Percentiles rank a stretch among this genome's conserved stretches.
These are phyloP conservation scores for Cucumis hystrix DNA, from an alignment of 306 rosid species.

Conservation along the genomic window DNA sequence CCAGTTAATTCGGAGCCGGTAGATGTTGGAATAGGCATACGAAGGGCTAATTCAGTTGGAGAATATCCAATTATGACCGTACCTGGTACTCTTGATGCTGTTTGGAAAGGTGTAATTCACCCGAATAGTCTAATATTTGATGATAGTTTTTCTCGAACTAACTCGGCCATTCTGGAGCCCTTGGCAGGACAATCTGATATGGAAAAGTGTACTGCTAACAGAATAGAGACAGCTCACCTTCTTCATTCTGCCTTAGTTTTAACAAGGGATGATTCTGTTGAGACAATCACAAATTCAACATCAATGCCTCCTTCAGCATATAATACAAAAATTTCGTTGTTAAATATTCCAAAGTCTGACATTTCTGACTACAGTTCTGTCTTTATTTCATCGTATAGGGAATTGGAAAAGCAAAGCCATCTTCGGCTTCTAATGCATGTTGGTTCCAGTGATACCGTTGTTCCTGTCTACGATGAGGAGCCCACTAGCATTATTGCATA, in stretches of 20 bases:
- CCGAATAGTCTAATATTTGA: slow-evolving; percentile 24
- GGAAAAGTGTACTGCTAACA: background rate
- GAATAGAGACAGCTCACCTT: background rate
- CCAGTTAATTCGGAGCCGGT: slow-evolving; percentile 20
- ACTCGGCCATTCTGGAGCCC: slow-evolving; percentile 9
- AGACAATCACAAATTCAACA: background rate
- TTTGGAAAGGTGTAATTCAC: slow-evolving; percentile 63
- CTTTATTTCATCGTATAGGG: slow-evolving; percentile 52
- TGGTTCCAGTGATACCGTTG: slow-evolving; percentile 58
- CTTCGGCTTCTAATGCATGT: slow-evolving; percentile 66
- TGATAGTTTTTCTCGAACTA: slow-evolving; percentile 30
- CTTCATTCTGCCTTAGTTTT: slow-evolving; percentile 4
- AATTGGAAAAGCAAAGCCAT: slow-evolving; percentile 61
- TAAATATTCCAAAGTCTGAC: slow-evolving; percentile 47
- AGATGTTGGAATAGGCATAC: slow-evolving; percentile 25
- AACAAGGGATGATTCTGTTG: background rate
- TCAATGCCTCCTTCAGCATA: background rate
- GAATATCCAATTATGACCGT: slow-evolving; percentile 36
- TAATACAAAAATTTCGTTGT: slow-evolving; percentile 9
- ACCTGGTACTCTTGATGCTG: slow-evolving; percentile 83
- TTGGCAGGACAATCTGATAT: slow-evolving; percentile 30
- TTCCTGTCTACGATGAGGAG: slow-evolving; percentile 89
- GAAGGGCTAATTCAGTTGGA: slow-evolving; percentile 63
- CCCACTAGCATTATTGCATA: slow-evolving; percentile 79
- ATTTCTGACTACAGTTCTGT: slow-evolving; percentile 45